Evolutionary conservation across 164 flowering plant species (phyloP).

Genomic region (Annona cherimola): DNA sequence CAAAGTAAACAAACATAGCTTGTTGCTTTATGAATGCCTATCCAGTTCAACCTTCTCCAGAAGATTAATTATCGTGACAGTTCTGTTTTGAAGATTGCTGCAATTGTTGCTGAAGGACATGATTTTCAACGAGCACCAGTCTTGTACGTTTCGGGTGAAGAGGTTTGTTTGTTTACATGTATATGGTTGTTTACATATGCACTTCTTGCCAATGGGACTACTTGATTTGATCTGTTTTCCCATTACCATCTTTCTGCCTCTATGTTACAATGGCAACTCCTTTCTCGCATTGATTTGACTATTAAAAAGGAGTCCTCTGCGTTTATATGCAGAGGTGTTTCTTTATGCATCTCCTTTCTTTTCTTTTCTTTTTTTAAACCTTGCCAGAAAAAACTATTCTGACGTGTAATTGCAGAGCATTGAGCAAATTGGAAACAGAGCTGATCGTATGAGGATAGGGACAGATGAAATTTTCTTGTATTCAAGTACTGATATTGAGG

Average conservation of each 20-base stretch:
- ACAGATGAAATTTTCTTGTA: constrained; percentile 66
- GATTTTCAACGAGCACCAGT: constrained; percentile 50
- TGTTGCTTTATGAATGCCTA: not conserved
- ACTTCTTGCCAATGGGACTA: not conserved
- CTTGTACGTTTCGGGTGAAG: constrained; percentile 94
- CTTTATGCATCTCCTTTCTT: not conserved
- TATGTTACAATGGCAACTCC: not conserved
- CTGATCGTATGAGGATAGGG: constrained; percentile 71
- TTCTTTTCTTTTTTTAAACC: not conserved
- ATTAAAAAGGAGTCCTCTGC: not conserved
- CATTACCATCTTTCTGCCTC: not conserved
- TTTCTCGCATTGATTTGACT: not conserved
- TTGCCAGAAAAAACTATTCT: not conserved
- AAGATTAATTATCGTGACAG: not conserved
- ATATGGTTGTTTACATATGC: not conserved
- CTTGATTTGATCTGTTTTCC: not conserved
- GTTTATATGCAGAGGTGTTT: not conserved
- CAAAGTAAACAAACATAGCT: not conserved
- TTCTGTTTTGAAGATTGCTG: constrained; percentile 58
- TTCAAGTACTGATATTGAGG: constrained; percentile 92
- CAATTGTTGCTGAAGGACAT: constrained; percentile 64
- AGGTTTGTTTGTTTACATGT: constrained; percentile 45
- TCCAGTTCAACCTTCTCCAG: not conserved
- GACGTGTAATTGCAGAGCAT: constrained; percentile 54
- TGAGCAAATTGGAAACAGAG: constrained; percentile 90